Evolutionary conservation across 495 filamentous ascomycete genomes (phyloP), one percentile per base, ranked within the genome.

Genomic region (Oleoguttula mirabilis): DNA sequence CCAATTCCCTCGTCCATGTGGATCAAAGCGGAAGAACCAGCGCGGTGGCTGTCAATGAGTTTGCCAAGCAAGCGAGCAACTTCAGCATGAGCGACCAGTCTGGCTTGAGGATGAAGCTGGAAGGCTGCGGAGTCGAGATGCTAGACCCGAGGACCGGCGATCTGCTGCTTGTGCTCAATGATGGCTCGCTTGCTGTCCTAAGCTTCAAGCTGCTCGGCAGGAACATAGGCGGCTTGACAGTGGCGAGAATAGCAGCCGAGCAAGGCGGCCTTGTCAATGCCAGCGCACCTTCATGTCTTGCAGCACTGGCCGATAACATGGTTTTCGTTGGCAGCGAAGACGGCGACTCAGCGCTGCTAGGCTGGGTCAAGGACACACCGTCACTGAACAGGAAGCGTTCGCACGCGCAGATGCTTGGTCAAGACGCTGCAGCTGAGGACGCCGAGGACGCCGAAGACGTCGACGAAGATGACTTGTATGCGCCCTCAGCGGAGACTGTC

Each of bases 1-100:
- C 70, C 10, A 95, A 96, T 58, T 83, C 94, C 55, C 61, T 98
- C 45, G 82, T 98, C 42, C 92, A 98, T 62, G 79, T 98, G 46
- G 90, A 96, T 57, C 92, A 96, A 67, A 80, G 83, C 10, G 90
- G 90, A 4, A 95, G 92, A 62, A 75, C 85, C 11, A 94, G 80
- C 55, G 90, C 85, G 8, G 82, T 96, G 28, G 88, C 79, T n/a
- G 85, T 96, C 51, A 98, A 98, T 54, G 76, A 79, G 20, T 92
- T 93, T 61, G 76, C 84, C 8, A 82, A 77, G 53, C 69, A 79
- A 41, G 68, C 72, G 34, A 95, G 88, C 8, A 69, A 79, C 2
- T 94, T 94, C 52, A 63, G 72, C 3, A 75, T 98, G 59, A 67
- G 71, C 7, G 90, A 96, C 59, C 90, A 95, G 57, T 83, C 82